Percentiles rank a stretch among this genome's conserved stretches.
Evolutionary conservation across 805 yeast species (phyloP).

Genomic region (Lachancea sp.): DNA sequence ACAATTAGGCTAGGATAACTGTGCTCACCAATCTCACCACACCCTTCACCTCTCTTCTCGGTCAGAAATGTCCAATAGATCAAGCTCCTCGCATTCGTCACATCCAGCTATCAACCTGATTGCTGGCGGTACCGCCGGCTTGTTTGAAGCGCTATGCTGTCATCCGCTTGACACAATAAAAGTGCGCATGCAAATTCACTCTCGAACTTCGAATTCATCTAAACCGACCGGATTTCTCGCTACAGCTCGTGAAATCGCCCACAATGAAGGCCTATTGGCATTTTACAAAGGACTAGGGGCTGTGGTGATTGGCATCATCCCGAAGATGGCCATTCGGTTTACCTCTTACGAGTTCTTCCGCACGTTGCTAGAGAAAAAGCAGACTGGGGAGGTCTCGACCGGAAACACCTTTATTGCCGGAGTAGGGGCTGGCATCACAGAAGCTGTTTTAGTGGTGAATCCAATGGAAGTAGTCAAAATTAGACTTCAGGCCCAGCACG

Average conservation of each 20-base stretch:
- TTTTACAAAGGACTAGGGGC: constrained; percentile 96
- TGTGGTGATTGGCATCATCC: constrained; percentile 93
- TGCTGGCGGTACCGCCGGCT: constrained; percentile 96
- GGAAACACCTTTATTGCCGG: constrained; percentile 82
- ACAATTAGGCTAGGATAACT: too few species aligned
- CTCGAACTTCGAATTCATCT: constrained; percentile 47
- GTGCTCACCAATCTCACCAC: too few species aligned
- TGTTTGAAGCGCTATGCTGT: constrained; percentile 94
- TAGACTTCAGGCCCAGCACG: constrained; percentile 89
- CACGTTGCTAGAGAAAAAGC: constrained; percentile 51
- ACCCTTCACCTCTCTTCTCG: neutral
- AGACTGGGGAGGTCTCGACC: constrained; percentile 62
- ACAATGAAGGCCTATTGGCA: constrained; percentile 76
- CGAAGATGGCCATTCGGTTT: constrained; percentile 96
- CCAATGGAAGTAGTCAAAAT: constrained; percentile 98
- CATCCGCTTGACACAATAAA: constrained; percentile 98
- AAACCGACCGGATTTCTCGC: constrained; percentile 73
- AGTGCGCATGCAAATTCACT: constrained; percentile 92
- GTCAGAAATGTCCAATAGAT: neutral
- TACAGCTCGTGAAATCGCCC: constrained; percentile 74
- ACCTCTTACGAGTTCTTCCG: constrained; percentile 89
- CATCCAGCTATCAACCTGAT: constrained; percentile 57
- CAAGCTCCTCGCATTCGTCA: constrained; percentile 20
- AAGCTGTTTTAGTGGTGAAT: constrained; percentile 88
- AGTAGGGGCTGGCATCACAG: constrained; percentile 95